phyloP scores from a whole-genome alignment of 2,329 filamentous ascomycete genomes.

The Beauveria sp. region DNA sequence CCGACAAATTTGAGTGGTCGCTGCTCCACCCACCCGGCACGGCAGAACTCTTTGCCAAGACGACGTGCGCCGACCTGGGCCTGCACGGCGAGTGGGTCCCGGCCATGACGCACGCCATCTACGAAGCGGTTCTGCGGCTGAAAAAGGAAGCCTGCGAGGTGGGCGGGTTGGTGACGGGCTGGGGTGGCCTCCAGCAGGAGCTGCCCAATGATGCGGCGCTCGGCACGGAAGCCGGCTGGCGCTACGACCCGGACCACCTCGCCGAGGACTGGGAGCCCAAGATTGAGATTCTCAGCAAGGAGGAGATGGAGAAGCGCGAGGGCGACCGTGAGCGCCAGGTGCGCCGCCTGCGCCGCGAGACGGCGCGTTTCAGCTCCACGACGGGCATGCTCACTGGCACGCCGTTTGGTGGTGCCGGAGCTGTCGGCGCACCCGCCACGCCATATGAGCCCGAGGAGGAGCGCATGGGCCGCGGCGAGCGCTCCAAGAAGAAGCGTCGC shows the following conservation, averaged over 20 bases:
- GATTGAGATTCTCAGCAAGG: conserved; percentile 75
- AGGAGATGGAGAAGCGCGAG: conserved; percentile 96
- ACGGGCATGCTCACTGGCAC: conserved; percentile 75
- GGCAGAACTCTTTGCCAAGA: conserved; percentile 84
- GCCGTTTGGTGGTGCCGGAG: conserved; percentile 36
- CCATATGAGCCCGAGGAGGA: conserved; percentile 55
- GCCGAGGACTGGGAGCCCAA: conserved; percentile 80
- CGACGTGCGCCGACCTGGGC: conserved; percentile 87
- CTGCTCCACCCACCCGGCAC: conserved; percentile 85
- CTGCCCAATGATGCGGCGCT: conserved; percentile 86
- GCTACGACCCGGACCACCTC: conserved; percentile 87
- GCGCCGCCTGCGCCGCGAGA: conserved; percentile 77
- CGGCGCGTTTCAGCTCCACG: conserved; percentile 82
- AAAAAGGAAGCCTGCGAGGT: conserved; percentile 97
- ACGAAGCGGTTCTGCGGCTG: conserved; percentile 82
- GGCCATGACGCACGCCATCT: conserved; percentile 91
- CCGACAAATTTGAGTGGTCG: conserved; percentile 97
- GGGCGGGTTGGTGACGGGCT: conserved; percentile 72
- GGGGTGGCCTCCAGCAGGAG: conserved; percentile 52
- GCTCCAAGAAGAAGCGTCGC: conserved; percentile 90
- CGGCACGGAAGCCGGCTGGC: conserved; percentile 80
- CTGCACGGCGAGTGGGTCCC: conserved; percentile 89
- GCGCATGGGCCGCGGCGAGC: conserved; percentile 82
- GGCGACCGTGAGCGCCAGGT: conserved; percentile 90
- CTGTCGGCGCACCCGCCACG: conserved; percentile 27